These are phyloP conservation scores for Protomyces pachydermus DNA, from an alignment of 1,139 yeast species.

Conservation along the genomic window DNA sequence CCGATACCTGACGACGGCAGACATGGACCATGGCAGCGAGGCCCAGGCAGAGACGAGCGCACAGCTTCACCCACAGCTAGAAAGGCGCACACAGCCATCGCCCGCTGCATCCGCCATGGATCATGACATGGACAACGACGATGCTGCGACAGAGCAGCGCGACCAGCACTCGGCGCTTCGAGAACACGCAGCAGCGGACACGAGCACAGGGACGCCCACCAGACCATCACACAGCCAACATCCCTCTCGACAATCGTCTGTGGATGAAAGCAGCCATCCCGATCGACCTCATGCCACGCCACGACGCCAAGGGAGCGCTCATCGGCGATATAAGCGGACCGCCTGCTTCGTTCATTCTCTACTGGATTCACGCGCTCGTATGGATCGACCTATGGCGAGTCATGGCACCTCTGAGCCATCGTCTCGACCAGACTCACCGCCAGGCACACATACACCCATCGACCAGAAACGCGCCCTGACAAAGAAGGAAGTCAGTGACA, in stretches of 20 bases:
- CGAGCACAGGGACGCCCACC: not conserved
- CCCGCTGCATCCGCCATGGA: not conserved
- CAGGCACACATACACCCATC: not conserved
- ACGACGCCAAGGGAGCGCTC: conserved; percentile 22
- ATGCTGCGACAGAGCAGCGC: not conserved
- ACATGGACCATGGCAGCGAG: too few relatives aligned
- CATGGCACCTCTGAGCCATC: not conserved
- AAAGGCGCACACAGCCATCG: not conserved
- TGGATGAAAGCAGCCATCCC: not conserved
- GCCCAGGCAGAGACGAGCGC: not conserved
- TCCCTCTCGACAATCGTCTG: not conserved
- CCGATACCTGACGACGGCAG: too few relatives aligned
- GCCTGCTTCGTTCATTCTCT: conserved; percentile 24
- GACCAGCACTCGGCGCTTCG: not conserved
- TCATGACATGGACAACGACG: not conserved
- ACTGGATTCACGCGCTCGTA: conserved; percentile 12
- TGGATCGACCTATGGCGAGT: not conserved
- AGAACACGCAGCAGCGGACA: not conserved
- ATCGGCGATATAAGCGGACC: conserved; percentile 19
- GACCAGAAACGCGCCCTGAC: conserved; percentile 33
- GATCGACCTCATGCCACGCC: not conserved
- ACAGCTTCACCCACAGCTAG: not conserved
- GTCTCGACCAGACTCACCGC: not conserved
- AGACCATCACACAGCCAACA: not conserved
- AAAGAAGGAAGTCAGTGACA: conserved; percentile 42